Evolutionary conservation across 78 protist species (phyloP).

Genomic region (Polysphondylium violaceum): DNA sequence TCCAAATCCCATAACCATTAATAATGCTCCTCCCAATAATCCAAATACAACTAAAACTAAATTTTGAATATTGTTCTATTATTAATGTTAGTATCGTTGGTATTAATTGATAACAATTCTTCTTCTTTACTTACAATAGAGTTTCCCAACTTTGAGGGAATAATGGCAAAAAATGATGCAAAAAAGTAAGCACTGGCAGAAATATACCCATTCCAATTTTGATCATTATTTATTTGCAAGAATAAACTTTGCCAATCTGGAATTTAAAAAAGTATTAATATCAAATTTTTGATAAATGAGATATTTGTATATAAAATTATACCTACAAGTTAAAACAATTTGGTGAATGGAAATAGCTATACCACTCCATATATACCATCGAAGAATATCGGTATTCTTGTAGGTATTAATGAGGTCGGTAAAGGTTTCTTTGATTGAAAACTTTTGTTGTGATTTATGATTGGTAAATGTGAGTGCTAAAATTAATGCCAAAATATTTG

Average conservation of each 20-base stretch:
- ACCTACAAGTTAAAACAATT: slow-evolving; percentile 64
- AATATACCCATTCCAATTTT: slow-evolving; percentile 51
- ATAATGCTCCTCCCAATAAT: slow-evolving; percentile 28
- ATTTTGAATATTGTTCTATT: slow-evolving; percentile 32
- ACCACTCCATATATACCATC: slow-evolving; percentile 75
- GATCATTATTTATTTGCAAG: slow-evolving; percentile 18
- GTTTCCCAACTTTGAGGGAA: slow-evolving; percentile 46
- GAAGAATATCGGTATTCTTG: slow-evolving; percentile 24
- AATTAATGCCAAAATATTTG: slow-evolving; percentile 12
- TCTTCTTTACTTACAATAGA: slow-evolving; percentile 18
- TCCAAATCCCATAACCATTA: slow-evolving; percentile 51
- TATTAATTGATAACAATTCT: background rate
- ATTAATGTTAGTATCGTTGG: background rate
- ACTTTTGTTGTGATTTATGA: background rate
- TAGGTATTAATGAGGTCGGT: slow-evolving; percentile 13
- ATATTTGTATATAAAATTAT: background rate
- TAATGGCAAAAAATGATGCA: slow-evolving; percentile 43
- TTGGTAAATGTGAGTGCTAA: slow-evolving; percentile 28
- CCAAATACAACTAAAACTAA: slow-evolving; percentile 29
- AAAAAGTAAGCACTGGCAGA: slow-evolving; percentile 53
- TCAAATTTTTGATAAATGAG: background rate
- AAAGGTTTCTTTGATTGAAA: slow-evolving; percentile 2
- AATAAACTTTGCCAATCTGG: slow-evolving; percentile 62
- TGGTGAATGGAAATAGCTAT: slow-evolving; percentile 63
- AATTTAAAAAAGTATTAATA: background rate